These are phyloP conservation scores for Chenopodium album DNA, from an alignment of 148 eudicot genomes.

Conservation along the genomic window DNA sequence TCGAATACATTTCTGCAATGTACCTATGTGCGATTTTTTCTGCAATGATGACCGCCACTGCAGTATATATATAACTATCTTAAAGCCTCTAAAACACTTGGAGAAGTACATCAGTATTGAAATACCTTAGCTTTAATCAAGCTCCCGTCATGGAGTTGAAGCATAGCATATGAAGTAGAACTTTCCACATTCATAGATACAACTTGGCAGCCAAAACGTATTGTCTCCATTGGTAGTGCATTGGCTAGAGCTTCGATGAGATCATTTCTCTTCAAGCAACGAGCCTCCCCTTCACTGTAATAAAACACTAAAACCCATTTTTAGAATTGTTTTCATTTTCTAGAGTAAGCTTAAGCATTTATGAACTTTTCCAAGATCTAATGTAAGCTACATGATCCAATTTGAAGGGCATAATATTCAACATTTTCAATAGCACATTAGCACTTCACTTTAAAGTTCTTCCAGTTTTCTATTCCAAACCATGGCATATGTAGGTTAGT, in stretches of 20 bases:
- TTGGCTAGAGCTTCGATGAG: constrained; percentile 42
- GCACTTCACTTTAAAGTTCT: background rate
- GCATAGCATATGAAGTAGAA: constrained; percentile 26
- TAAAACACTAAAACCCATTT: background rate
- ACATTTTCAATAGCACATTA: background rate
- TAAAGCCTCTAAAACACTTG: background rate
- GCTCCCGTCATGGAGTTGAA: constrained; percentile 42
- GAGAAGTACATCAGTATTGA: background rate
- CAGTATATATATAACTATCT: background rate
- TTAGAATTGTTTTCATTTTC: background rate
- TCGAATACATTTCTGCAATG: too few species aligned
- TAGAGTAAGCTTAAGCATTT: too few species aligned
- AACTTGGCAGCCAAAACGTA: constrained; percentile 44
- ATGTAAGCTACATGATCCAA: background rate
- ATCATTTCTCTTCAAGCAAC: constrained; percentile 51
- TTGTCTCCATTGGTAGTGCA: constrained; percentile 41
- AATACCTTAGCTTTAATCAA: constrained; percentile 48
- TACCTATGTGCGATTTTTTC: background rate
- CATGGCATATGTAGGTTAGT: background rate
- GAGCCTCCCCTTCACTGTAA: constrained; percentile 37
- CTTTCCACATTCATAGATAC: constrained; percentile 36
- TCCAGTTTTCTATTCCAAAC: background rate
- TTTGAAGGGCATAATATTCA: background rate
- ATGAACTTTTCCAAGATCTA: too few species aligned
- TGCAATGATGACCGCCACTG: background rate